Base-by-base conservation (phyloP, 192 early-diverging fungal genomes). In the Glomus cerebriforme region DNA sequence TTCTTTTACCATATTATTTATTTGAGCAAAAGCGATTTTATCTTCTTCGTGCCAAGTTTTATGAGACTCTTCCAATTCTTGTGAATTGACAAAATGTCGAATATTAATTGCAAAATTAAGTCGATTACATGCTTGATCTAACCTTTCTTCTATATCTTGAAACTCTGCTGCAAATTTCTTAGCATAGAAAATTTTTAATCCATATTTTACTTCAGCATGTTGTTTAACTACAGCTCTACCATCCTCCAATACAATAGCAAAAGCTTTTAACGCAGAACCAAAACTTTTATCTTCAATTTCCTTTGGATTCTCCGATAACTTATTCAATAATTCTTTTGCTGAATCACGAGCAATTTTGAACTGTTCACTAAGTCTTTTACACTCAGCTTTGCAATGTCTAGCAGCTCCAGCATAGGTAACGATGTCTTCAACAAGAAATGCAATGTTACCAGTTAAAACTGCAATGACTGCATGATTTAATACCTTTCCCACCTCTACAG, bases 281-380 rank as follows among this genome's bases (percentile, higher is more conserved):
- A 77, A 77, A 66, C 34, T 77, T 65, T 77, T 77, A 49, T 77
- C 62, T 45, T 77, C 75, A n/a, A 77, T 65, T n/a, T 77, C 75
- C 47, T 77, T 77, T 19, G 75, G 75, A 17, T 39, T 65, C 35
- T 63, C 15, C 9, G 37, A 63, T 47, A 77, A 77, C 65, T 77
- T 37, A 3, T 77, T 39, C 13, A 77, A 27, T 34, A 77, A 66
- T 24, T 77, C 75, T 65, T 66, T 77, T 8, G 75, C 75, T 0
- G 62, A 66, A 31, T 77, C 75, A 26, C 75, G 34, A 27, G 63
- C 37, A 19, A 77, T 77, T 66, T 77, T 77, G 10, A 77, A 59
- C 32, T 77, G 75, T 65, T 77, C 75, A 34, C 62, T 13, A 45
- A 77, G 75, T 45, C 75, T 62, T 77, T 66, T 77, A 54, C 75